Base-by-base conservation (phyloP, 225 moss, liverwort and hornwort genomes). In the Antitrichia curtipendula region DNA sequence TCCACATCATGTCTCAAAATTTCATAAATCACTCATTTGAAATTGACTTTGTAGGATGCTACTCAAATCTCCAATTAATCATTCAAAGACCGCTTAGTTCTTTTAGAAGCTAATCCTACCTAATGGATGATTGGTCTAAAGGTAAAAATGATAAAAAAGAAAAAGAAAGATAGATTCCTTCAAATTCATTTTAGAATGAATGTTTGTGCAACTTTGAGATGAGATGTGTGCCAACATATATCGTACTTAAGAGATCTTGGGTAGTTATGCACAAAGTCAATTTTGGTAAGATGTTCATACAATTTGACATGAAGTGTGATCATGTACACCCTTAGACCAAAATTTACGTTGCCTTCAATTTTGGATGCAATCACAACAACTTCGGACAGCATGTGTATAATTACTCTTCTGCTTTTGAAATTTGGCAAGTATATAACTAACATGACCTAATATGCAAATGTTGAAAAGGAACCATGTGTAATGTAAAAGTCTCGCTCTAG, bases 331-430 rank as follows among this genome's bases (percentile, higher is more conserved):
- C 2, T 41, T 16, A 2, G n/a, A n/a, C n/a, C 27, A 27, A 71
- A 71, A 71, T 2, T 5, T 27, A 27, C 14, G 2, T 45, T 45
- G 6, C 16, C 25, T 0, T 41, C 5, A 27, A 9, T 6, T 16
- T 3, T 43, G 0, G 1, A 0, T 2, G 8, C 9, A 43, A 7
- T 1, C 14, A 5, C 5, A 4, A 2, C 1, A 40, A 0, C 13
- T 41, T 43, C 0, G 0, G 2, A 6, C 0, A 45, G 0, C 2
- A 45, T 17, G 28, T 9, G 10, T 6, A 69, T 14, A 5, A 69
- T 0, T 24, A 24, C 2, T 40, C 24, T 40, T 24, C 0, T 24
- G 40, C 1, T 40, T 68, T 0, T 38, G 1, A 38, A 38, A 38
- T 23, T 68, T 68, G 38, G 22, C 7, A 68, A 40, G 3, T 41